Percentiles rank a stretch among this genome's conserved stretches.
Evolutionary conservation across 2,329 filamentous ascomycete species (phyloP).

Genomic region (Aspergillus bombycis): DNA sequence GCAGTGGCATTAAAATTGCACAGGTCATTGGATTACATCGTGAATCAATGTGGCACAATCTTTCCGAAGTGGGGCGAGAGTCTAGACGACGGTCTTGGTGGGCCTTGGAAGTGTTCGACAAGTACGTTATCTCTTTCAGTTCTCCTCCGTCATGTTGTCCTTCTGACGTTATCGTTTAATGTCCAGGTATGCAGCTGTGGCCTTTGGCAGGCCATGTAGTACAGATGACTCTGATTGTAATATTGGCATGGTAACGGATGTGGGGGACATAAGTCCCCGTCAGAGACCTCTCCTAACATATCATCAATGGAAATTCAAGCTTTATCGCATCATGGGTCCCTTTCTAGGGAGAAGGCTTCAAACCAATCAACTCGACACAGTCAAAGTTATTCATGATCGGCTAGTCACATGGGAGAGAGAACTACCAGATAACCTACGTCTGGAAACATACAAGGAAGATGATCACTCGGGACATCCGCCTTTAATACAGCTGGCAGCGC

Average conservation of each 20-base stretch:
- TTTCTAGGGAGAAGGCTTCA: constrained; percentile 7
- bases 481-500: constrained; percentile 11
- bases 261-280: constrained; percentile 1
- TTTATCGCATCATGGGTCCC: constrained; percentile 5
- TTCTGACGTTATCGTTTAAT: background rate
- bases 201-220: constrained; percentile 13
- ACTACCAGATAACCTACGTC: constrained; percentile 9
- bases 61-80: constrained; percentile 5
- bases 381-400: constrained; percentile 3
- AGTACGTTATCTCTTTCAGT: constrained; percentile 1
- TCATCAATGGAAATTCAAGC: constrained; percentile 5
- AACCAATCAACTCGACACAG: constrained; percentile 5
- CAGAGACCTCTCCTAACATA: constrained; percentile 2
- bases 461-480: background rate
- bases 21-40: constrained; percentile 13
- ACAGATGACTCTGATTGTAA: constrained; percentile 11
- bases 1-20: constrained; percentile 14
- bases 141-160: too few relatives aligned
- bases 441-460: constrained; percentile 7
- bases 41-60: constrained; percentile 3
- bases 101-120: constrained; percentile 11
- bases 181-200: constrained; percentile 12
- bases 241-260: constrained; percentile 1
- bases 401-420: constrained; percentile 6
- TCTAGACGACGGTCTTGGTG: constrained; percentile 11